These are phyloP conservation scores for Citrus mangshanensis DNA, from an alignment of 345 rosid species.

Conservation along the genomic window DNA sequence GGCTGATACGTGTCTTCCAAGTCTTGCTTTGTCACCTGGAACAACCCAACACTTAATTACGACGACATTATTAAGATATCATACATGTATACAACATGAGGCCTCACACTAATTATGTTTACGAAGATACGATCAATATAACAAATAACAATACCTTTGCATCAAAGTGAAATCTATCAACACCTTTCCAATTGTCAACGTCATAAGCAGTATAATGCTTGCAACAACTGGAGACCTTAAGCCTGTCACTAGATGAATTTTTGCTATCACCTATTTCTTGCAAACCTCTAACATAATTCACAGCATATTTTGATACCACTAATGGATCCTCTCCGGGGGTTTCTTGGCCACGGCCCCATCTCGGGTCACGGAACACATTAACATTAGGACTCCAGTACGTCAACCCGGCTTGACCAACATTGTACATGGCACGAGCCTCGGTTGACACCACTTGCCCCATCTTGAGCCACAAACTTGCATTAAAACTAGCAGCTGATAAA, in stretches of 20 bases:
- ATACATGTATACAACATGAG: not conserved
- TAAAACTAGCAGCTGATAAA: conserved; percentile 54
- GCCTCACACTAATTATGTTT: not conserved
- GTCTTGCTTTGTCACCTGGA: conserved; percentile 44
- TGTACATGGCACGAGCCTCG: conserved; percentile 48
- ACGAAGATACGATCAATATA: no score
- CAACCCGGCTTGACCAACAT: conserved; percentile 38
- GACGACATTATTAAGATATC: not conserved
- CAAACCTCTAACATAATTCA: conserved; percentile 46
- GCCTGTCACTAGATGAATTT: conserved; percentile 6
- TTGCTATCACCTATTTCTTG: conserved; percentile 32
- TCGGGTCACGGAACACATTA: conserved; percentile 47
- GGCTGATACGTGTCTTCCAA: conserved; percentile 46
- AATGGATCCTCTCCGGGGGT: conserved; percentile 54
- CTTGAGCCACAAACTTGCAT: conserved; percentile 46
- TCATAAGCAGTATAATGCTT: conserved; percentile 53
- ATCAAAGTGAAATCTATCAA: conserved; percentile 37
- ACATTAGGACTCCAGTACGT: conserved; percentile 61
- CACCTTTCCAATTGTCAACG: conserved; percentile 37
- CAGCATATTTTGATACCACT: conserved; percentile 39
- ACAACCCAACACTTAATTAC: not conserved
- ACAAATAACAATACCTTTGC: conserved; percentile 24
- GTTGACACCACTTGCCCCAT: conserved; percentile 56
- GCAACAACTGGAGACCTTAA: conserved; percentile 45
- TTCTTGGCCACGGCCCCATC: conserved; percentile 59